Evolutionary conservation across 148 eudicot genomes (phyloP), one percentile per base, ranked within the genome.

Genomic region (Talinum fruticosum): DNA sequence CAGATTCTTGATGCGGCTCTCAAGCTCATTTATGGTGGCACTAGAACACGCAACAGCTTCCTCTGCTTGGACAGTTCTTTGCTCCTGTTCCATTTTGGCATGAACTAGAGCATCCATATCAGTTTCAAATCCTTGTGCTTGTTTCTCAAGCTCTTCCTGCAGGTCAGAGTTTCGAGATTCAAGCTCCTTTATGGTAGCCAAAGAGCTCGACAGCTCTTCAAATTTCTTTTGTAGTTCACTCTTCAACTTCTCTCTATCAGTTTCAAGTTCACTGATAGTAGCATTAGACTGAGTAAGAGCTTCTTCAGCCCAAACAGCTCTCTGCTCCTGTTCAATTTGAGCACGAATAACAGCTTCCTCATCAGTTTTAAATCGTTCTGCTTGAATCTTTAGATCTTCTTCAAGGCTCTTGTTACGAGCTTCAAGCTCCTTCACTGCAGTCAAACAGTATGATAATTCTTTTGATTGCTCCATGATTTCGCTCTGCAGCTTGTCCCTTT

Each of bases 1-100:
- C 30, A 94, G 83, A 30, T 79, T 84, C 84, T 85, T 87, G 57
- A 89, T 81, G 74, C 82, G 87, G 70, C 59, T 38, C 79, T 92
- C 90, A 10, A 90, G 89, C 78, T 90, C 94, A 45, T 75, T 80
- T 44, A 86, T 66, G 75, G 85, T 69, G 23, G 71, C 80, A 44
- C 41, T 72, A 34, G 77, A 76, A 34, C 13, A 24, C 57, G 74
- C 35, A 38, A 73, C 80, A 41, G 71, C 74, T 59, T 76, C 80
- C 77, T 83, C 85, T 18, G 85, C 82, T 72, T 51, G 36, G 14
- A 79, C 21, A 30, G 85, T 82, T 54, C 85, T 76, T 64, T 79
- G 57, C 71, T 83, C 85, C 67, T 79, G 82, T 33, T 41, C 85
- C 66, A 76, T 74, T 81, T 83, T 86, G 24, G 74, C 86, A 72